Evolutionary conservation across 768 basidiomycete species (phyloP), one percentile per base, ranked within the genome.

Genomic region (Gautieria morchelliformis): DNA sequence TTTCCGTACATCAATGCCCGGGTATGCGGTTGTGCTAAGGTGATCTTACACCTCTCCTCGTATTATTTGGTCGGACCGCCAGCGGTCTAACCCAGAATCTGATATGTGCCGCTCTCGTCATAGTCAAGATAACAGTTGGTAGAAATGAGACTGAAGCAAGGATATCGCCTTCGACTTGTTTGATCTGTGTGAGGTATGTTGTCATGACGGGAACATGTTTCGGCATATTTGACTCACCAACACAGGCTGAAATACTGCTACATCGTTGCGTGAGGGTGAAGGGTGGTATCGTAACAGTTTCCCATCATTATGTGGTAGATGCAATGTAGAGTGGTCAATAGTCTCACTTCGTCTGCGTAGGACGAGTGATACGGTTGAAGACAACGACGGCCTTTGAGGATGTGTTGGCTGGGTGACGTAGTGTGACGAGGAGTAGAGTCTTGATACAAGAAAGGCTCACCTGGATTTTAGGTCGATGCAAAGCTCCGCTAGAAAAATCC

Each of bases 401-500:
- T 87, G 83, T 17, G 80, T 73, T 5, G 79, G 72, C 73, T 80
- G 61, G 59, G 24, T 10, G 20, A 39, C 27, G 35, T 20, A 27
- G 58, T 45, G n/a, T 55, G 24, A 54, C 47, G 19, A 56, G 30
- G 39, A 46, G 42, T 15, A 17, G 46, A 19, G 20, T 33, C 0
- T n/a, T 1, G 22, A 37, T 37, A 35, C 24, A 17, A 4, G 20
- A 27, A 60, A 22, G 19, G 62, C 70, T 59, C 64, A 78, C 80
- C 63, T 83, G 83, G 46, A 83, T 73, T 68, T 93, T 89, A 24
- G 93, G 92, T 58, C 93, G 78, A 66, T 95, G 93, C n/a, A 96
- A 72, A 5, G 85, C 84, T 27, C 92, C 89, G 61, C 87, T 89
- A 4, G 87, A 93, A 66, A 95, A 96, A 68, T 94, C 93, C 93